Evolutionary conservation across 2,329 filamentous ascomycete species (phyloP), one percentile per base, ranked within the genome.

Genomic region (Ophiostoma pallidulum): DNA sequence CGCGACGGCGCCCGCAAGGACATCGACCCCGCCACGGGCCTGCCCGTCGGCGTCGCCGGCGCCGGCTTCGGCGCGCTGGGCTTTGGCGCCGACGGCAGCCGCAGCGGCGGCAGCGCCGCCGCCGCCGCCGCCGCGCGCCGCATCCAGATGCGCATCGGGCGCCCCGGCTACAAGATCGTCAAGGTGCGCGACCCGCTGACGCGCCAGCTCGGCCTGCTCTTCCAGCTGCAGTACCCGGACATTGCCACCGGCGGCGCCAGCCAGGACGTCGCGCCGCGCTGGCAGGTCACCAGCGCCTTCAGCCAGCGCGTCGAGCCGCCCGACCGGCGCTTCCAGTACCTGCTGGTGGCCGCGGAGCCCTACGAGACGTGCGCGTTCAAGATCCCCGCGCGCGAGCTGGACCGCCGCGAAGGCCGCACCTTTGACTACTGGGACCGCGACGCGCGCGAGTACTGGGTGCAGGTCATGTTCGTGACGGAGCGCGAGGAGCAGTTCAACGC

Each of bases 301-400:
- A 88, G 94, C 67, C 92, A 98, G 75, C 89, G 86, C 65, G 74
- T 96, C 45, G 92, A 98, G 66, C 88, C 96, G 52, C 87, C 89
- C 10, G 91, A 98, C 66, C 89, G 92, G 69, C 83, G 82, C 57
- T 97, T 84, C 62, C 92, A 98, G 74, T 98, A 97, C 64, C 73
- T 98, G 57, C 74, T 97, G 44, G 86, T 98, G 10, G 91, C 92
- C 1, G 92, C 91, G 10, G 92, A 98, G 71, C 92, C 92, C 10
- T 98, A 98, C 69, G 91, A 98, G 78, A 97, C 89, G 2, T 94
- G 91, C 64, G 87, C 80, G 4, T 97, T 98, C 66, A 98, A 98
- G 74, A 73, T 98, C 47, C 92, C 95, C 64, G 87, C 90, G 5
- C 75, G 88, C 51, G 92, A 97, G 72, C 81, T 98, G 51, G 92